Conservation (phyloP, 306 rosid species). For the barrel medic (Medicago truncatula) region MtrunA17r5.0-ANR NC_053047.1:2836001-2836500, state of each 20-base stretch:
- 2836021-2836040: neutral
- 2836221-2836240: neutral
- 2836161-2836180: neutral
- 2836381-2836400: neutral
- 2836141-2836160: neutral
- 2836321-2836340: slow-evolving; percentile 21
- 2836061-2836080: neutral
- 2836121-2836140: slow-evolving; percentile 46
- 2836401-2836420: neutral
- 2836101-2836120: slow-evolving; percentile 37
- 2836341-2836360: neutral
- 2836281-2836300: neutral
- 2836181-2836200: neutral
- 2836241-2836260: neutral
- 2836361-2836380: slow-evolving; percentile 7
- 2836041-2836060: slow-evolving; percentile 8
- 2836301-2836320: neutral
- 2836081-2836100: neutral
- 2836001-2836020: neutral
- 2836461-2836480: neutral
- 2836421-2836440: neutral
- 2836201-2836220: neutral
- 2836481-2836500: neutral
- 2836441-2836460: neutral
- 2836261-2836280: neutral